Conservation (phyloP, 2,329 filamentous ascomycete species). For the Nemania sp. region DNA sequence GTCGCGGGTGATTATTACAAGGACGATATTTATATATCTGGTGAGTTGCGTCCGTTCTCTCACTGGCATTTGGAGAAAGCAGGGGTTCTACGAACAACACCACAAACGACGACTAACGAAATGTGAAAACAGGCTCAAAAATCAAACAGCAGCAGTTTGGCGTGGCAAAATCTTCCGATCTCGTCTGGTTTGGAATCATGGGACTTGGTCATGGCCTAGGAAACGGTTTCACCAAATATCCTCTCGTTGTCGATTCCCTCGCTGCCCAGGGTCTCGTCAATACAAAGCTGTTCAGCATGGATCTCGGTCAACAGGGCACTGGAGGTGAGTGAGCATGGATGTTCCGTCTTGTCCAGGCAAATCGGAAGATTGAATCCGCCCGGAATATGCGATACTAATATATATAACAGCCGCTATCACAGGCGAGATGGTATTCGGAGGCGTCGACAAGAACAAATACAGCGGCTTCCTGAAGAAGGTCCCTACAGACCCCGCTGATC, state of each 20-base stretch:
- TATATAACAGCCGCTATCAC: constrained; percentile 40
- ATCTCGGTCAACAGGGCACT: constrained; percentile 46
- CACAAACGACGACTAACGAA: neutral
- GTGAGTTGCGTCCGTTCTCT: constrained; percentile 30
- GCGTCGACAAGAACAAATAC: constrained; percentile 56
- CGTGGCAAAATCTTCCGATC: constrained; percentile 48
- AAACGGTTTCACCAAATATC: constrained; percentile 52
- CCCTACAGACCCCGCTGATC: constrained; percentile 44
- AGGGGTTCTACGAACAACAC: no score
- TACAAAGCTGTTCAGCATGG: constrained; percentile 55
- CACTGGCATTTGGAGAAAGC: neutral
- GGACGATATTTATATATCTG: constrained; percentile 52
- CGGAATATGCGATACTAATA: constrained; percentile 14
- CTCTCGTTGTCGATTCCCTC: constrained; percentile 56
- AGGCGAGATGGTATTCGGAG: constrained; percentile 58
- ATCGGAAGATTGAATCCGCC: no score
- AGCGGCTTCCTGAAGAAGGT: constrained; percentile 49
- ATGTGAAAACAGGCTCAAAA: constrained; percentile 35
- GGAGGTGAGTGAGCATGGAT: constrained; percentile 29
- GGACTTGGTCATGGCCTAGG: constrained; percentile 51
- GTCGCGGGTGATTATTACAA: constrained; percentile 50
- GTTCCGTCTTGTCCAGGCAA: neutral
- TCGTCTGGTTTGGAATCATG: constrained; percentile 56
- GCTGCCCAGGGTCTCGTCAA: constrained; percentile 51
- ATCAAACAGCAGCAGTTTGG: constrained; percentile 55